Conservation (phyloP, 2,329 filamentous ascomycete species). For the Neonectria coccinea region DNA sequence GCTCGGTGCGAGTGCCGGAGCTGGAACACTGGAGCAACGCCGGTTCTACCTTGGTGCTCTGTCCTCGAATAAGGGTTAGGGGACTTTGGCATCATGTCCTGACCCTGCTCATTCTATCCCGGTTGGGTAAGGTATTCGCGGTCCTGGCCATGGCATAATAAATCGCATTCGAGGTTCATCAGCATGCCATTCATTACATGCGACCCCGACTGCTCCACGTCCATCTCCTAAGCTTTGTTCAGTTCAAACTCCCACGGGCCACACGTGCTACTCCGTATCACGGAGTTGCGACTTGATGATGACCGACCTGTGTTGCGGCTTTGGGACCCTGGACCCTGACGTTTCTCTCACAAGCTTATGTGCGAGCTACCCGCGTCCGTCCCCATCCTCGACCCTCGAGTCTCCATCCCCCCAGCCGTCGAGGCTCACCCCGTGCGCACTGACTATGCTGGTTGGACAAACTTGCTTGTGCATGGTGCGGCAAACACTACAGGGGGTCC, state of each 20-base stretch:
- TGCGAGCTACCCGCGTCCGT: slow-evolving; percentile 10
- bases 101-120: neutral
- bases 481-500: slow-evolving; percentile 39
- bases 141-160: slow-evolving; percentile 2
- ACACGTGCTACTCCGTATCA: neutral
- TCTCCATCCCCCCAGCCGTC: slow-evolving; percentile 18
- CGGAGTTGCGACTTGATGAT: neutral
- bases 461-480: slow-evolving; percentile 41
- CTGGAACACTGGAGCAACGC: neutral
- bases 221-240: slow-evolving; percentile 3
- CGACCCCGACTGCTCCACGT: slow-evolving; percentile 19
- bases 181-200: slow-evolving; percentile 22
- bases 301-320: slow-evolving; percentile 1
- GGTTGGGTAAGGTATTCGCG: slow-evolving; percentile 17
- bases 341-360: slow-evolving; percentile 14
- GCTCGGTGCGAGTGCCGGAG: slow-evolving; percentile 25
- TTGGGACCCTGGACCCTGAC: slow-evolving; percentile 10
- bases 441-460: slow-evolving; percentile 22
- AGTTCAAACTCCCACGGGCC: neutral
- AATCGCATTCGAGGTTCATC: neutral
- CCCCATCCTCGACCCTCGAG: slow-evolving; percentile 12
- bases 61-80: slow-evolving; percentile 25
- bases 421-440: slow-evolving; percentile 18
- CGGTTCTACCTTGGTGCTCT: neutral
- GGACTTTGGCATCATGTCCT: slow-evolving; percentile 10